Conservation (phyloP, 495 filamentous ascomycete species). For the Xylaria sp. region DNA sequence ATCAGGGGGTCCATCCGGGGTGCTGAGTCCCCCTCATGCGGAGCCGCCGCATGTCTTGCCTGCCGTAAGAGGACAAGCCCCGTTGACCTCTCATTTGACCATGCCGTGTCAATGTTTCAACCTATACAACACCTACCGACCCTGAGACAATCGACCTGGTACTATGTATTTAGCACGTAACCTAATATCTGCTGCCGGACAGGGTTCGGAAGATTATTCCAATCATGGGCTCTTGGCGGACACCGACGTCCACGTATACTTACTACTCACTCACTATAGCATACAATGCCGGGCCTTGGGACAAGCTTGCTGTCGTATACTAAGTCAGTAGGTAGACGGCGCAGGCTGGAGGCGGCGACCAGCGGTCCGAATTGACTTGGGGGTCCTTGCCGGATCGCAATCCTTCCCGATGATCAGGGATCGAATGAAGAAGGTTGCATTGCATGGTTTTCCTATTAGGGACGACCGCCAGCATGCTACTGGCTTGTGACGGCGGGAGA, state of each 20-base stretch:
- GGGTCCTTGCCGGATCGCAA: constrained; percentile 1
- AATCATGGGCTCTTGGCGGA: not conserved
- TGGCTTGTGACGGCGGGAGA: constrained; percentile 30
- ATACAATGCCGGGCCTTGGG: not conserved
- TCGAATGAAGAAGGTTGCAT: constrained; percentile 37
- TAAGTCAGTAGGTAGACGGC: too few species aligned
- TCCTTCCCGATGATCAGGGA: constrained; percentile 9
- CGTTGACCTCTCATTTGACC: not conserved
- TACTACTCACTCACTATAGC: too few species aligned
- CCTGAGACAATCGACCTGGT: not conserved
- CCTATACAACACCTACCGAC: not conserved
- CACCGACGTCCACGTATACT: not conserved
- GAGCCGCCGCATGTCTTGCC: constrained; percentile 4
- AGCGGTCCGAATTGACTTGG: constrained; percentile 14
- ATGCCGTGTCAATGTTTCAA: constrained; percentile 10
- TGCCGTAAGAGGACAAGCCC: constrained; percentile 16
- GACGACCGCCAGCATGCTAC: constrained; percentile 33
- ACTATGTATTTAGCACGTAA: constrained; percentile 6
- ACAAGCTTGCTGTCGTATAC: not conserved
- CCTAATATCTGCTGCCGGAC: not conserved
- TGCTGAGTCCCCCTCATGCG: constrained; percentile 14
- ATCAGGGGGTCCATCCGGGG: not conserved
- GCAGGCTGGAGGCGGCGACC: not conserved
- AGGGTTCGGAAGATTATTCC: not conserved
- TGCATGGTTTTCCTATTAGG: constrained; percentile 22